phyloP scores from a whole-genome alignment of 73 alveolate genomes.

The Tetrahymena malaccensis region DNA sequence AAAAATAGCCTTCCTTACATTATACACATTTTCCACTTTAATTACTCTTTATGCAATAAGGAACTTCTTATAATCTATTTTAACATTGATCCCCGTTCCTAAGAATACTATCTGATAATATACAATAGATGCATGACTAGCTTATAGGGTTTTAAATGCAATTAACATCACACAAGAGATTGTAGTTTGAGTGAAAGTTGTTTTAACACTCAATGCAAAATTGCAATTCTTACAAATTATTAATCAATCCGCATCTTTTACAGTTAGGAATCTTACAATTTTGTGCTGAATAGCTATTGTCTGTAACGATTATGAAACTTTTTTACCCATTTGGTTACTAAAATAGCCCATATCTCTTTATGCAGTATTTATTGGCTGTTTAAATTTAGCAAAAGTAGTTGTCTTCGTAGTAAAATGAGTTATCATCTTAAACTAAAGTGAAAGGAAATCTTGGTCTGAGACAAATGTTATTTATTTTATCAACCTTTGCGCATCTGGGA shows the following conservation, averaged over 20 bases:
- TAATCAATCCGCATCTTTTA: background rate
- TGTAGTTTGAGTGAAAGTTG: background rate
- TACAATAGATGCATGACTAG: background rate
- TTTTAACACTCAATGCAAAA: background rate
- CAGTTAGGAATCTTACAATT: background rate
- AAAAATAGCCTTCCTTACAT: background rate
- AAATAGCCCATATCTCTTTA: background rate
- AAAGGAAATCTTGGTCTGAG: background rate
- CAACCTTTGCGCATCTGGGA: background rate
- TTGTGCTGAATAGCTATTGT: too few species aligned
- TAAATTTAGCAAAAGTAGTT: background rate
- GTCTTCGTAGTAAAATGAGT: background rate
- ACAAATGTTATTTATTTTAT: background rate
- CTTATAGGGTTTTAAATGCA: background rate
- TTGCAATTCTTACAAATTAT: background rate
- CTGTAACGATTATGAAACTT: too few species aligned
- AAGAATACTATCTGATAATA: background rate
- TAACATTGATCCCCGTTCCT: background rate
- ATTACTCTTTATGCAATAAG: background rate
- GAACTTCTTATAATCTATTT: background rate
- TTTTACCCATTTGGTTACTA: background rate
- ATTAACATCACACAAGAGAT: background rate
- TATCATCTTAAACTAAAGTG: background rate
- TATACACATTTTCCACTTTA: background rate
- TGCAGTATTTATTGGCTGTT: background rate